These are phyloP conservation scores for Hapsidospora chrysogenum DNA, from an alignment of 495 filamentous ascomycete species.

Conservation along the genomic window DNA sequence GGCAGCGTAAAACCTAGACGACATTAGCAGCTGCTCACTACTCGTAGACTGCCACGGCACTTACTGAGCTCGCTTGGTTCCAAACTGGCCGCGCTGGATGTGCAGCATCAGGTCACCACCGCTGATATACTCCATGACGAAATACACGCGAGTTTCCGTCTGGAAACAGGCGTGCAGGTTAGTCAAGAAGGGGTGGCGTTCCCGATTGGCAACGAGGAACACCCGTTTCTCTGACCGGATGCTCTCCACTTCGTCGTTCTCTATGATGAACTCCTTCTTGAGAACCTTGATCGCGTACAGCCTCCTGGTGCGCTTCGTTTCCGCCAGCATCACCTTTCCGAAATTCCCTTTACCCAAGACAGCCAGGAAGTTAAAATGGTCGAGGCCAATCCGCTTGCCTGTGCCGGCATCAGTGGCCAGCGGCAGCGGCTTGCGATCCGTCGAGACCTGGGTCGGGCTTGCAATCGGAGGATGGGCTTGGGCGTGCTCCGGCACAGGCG, in stretches of 20 bases:
- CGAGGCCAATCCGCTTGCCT: slow-evolving; percentile 73
- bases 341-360: slow-evolving; percentile 99
- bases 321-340: slow-evolving; percentile 98
- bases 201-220: slow-evolving; percentile 92
- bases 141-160: slow-evolving; percentile 96
- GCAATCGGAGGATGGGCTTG: slow-evolving; percentile 20
- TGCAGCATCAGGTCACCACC: slow-evolving; percentile 98
- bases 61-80: slow-evolving; percentile 87
- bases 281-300: slow-evolving; percentile 98
- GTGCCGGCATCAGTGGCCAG: slow-evolving; percentile 45
- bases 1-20: slow-evolving; percentile 77
- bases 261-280: slow-evolving; percentile 99
- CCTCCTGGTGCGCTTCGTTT: slow-evolving; percentile 82
- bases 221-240: slow-evolving; percentile 95
- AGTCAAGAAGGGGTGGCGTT: slow-evolving; percentile 89
- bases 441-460: slow-evolving; percentile 15
- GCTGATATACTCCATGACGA: slow-evolving; percentile 99
- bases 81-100: slow-evolving; percentile 93
- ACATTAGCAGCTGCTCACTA: background rate
- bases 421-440: slow-evolving; percentile 33
- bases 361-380: slow-evolving; percentile 98
- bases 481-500: slow-evolving; percentile 13
- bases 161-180: slow-evolving; percentile 98
- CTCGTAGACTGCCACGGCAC: no score
- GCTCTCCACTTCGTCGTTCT: slow-evolving; percentile 99